Evolutionary conservation across 768 basidiomycete species (phyloP), one percentile per base, ranked within the genome.

Genomic region (Suillus americanus): DNA sequence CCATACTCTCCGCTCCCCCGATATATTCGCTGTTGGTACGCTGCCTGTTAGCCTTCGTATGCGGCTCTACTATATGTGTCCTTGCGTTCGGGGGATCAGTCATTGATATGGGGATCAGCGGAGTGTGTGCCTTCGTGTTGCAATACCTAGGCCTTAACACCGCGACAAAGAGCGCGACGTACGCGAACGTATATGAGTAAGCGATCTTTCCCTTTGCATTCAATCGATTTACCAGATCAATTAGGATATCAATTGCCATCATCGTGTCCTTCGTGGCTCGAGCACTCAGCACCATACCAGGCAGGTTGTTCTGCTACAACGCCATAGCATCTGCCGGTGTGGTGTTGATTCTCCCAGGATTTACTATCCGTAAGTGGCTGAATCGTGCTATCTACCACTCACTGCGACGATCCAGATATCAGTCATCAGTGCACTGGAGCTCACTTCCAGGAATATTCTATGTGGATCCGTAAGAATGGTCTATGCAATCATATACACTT

Each of bases 101-200:
- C 67, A 78, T 92, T 66, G 95, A 96, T 68, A 92, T 94, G 85
- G 88, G 89, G 83, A 83, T 94, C 66, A 87, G 90, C 64, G 91
- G 91, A 14, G 73, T 80, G 0, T 90, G 87, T 62, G 89, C 89
- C 12, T 85, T 84, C 64, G 74, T 88, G 59, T 79, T 96, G 59
- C 90, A 92, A 70, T 93, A 90, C 74, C 81, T 95, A 51, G 92
- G 93, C 43, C 79, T 95, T 56, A 89, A 88, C 71, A 87, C 91
- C 10, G 94, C 94, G 4, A 85, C 89, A 68, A 94, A 91, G 77
- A 95, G 90, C 69, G 84, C 91, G 1, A 90, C 93, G 79, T 96
- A 95, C 76, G 93, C 94, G n/a, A 96, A 94, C 71, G 93, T 96
- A 64, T 97, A 95, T 71, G 95, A 97, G 95, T 95, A 74, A 75